Percentiles rank a stretch among this genome's conserved stretches.
phyloP scores from a whole-genome alignment of 495 filamentous ascomycete species.

The Tuber melanosporum region DNA sequence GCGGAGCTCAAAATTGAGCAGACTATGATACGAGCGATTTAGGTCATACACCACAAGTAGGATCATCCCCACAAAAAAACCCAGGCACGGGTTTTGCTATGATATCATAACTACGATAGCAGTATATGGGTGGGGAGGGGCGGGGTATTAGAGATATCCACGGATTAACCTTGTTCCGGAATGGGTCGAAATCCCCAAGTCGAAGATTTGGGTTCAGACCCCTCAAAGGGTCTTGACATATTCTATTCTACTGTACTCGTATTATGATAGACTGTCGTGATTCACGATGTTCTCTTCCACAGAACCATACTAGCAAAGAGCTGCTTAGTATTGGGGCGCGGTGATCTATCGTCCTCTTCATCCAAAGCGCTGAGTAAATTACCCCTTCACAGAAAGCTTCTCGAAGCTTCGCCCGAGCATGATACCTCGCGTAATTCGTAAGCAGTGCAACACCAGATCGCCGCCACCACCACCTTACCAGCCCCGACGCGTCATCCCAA shows the following conservation, averaged over 20 bases:
- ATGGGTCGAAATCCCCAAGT: background rate
- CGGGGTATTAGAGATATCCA: background rate
- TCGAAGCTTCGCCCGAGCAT: background rate
- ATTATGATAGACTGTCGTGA: too few species aligned
- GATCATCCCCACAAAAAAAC: too few species aligned
- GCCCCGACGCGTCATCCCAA: slow-evolving; percentile 15
- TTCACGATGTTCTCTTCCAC: background rate
- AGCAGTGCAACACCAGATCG: slow-evolving; percentile 7
- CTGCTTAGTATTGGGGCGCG: background rate
- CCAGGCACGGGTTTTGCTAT: background rate
- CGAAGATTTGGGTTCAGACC: background rate
- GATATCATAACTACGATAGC: too few species aligned
- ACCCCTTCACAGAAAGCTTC: background rate
- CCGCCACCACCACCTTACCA: slow-evolving; percentile 4
- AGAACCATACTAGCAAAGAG: background rate
- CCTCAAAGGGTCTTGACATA: background rate
- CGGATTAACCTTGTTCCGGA: background rate
- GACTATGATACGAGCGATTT: background rate
- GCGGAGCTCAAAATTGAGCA: background rate
- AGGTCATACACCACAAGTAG: background rate
- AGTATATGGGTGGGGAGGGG: too few species aligned
- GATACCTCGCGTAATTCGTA: slow-evolving; percentile 21
- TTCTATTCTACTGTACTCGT: background rate
- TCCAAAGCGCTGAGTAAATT: background rate
- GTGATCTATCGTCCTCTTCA: background rate